Base-by-base conservation (phyloP, 1,139 yeast genomes). In the Spencermartinsiella ligniputridi region DNA sequence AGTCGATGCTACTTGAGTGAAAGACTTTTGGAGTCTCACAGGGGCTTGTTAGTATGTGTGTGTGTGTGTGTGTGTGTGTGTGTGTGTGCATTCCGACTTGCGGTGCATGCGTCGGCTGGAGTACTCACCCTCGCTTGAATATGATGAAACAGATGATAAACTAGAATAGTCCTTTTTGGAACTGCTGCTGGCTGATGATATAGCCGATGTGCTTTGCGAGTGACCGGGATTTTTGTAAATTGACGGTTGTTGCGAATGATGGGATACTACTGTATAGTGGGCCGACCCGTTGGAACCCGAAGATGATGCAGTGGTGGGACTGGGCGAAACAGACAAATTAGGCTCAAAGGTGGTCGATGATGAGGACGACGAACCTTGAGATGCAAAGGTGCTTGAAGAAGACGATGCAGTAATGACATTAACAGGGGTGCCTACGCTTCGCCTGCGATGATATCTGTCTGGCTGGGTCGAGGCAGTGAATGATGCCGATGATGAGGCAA, bases 391-490 rank as follows among this genome's bases (percentile, higher is more conserved):
- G 32, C 5, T n/a, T n/a, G 32, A n/a, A 27, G 32, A 22, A 20
- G 22, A 18, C 13, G 22, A 19, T 12, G 27, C 29, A 22, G 18
- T 33, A 24, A 4, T 13, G 17, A 32, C 17, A 3, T 4, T 21
- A 18, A 21, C 24, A 21, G 19, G 2, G 19, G 16, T 16, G 32
- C 35, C 40, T 12, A 16, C 20, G 17, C 33, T 21, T 15, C 19
- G 35, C 39, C 60, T 48, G 16, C 66, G 57, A 44, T 61, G 64
- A 41, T 61, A 61, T 16, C 66, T 47, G 39, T 56, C 64, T 15
- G 66, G 66, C 36, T 45, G 47, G 15, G 40, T 35, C 24, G 37
- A 13, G n/a, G 49, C 13, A 2, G 40, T 21, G 6, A 37, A 37
- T 40, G 47, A 18, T 32, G 41, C 32, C 37, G 46, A 19, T 35